Conservation (phyloP, 176 grass and related monocot species). For the Dendrocalamus sinicus region DNA sequence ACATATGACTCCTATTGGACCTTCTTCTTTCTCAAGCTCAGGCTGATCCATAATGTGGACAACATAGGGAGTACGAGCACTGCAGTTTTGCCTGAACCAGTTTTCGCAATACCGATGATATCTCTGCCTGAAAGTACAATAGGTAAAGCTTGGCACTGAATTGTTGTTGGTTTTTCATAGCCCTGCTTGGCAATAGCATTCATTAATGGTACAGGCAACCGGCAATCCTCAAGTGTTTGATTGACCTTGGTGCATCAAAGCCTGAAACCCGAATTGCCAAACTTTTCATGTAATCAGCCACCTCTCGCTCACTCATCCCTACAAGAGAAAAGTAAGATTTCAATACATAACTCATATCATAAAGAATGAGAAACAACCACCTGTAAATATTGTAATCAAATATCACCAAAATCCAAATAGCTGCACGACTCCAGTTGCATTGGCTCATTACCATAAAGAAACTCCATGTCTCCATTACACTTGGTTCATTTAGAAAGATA, state of each 20-base stretch:
- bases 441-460: neutral
- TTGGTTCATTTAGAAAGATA: constrained; percentile 1
- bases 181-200: constrained; percentile 86
- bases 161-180: constrained; percentile 96
- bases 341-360: constrained; percentile 38
- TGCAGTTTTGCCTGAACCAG: constrained; percentile 98
- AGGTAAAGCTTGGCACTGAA: constrained; percentile 96
- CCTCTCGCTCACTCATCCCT: constrained; percentile 87
- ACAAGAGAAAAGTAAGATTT: constrained; percentile 34
- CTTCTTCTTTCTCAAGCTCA: constrained; percentile 97
- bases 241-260: constrained; percentile 87
- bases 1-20: constrained; percentile 93
- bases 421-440: constrained; percentile 2
- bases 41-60: constrained; percentile 99
- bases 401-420: constrained; percentile 14
- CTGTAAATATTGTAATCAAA: constrained; percentile 1
- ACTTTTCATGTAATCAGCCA: constrained; percentile 85
- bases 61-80: constrained; percentile 98
- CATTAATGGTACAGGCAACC: constrained; percentile 79
- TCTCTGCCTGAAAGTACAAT: constrained; percentile 93
- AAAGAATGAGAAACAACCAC: constrained; percentile 32
- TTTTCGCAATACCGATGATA: constrained; percentile 99
- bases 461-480: neutral
- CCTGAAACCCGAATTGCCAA: constrained; percentile 89
- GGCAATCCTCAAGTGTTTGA: constrained; percentile 89